Conservation (phyloP, 148 eudicot genomes). For the Cornus florida region DNA sequence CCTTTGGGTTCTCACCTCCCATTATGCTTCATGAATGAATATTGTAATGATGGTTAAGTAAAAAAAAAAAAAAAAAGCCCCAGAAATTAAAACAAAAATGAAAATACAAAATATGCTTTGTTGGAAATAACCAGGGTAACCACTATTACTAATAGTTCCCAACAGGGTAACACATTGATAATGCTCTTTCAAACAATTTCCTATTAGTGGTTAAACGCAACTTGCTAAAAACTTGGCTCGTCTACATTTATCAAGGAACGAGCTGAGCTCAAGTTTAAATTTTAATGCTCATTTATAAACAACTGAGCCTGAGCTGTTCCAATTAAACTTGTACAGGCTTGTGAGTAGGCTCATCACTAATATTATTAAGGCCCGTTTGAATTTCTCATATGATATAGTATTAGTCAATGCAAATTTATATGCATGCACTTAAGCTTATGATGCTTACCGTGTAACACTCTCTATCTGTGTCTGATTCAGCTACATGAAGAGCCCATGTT, state of each 20-base stretch:
- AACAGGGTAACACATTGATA: not conserved
- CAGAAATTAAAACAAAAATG: not conserved
- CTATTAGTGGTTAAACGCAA: not conserved
- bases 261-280: too few relatives aligned
- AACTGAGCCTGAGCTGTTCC: too few relatives aligned
- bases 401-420: too few relatives aligned
- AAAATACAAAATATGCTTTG: not conserved
- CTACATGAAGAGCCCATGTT: constrained; percentile 74
- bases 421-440: not conserved
- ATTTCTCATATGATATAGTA: too few relatives aligned
- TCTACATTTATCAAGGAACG: too few relatives aligned
- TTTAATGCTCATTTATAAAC: too few relatives aligned
- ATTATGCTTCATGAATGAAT: not conserved
- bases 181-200: not conserved
- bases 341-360: too few relatives aligned
- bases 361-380: too few relatives aligned
- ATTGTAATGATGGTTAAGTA: too few relatives aligned
- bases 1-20: not conserved
- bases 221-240: too few relatives aligned
- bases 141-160: not conserved
- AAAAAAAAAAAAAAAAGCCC: not conserved
- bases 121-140: not conserved
- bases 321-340: too few relatives aligned
- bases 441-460: constrained; percentile 81
- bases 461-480: constrained; percentile 81